These are phyloP conservation scores for Candida parachauliodes DNA, from an alignment of 805 yeast species.

Conservation along the genomic window DNA sequence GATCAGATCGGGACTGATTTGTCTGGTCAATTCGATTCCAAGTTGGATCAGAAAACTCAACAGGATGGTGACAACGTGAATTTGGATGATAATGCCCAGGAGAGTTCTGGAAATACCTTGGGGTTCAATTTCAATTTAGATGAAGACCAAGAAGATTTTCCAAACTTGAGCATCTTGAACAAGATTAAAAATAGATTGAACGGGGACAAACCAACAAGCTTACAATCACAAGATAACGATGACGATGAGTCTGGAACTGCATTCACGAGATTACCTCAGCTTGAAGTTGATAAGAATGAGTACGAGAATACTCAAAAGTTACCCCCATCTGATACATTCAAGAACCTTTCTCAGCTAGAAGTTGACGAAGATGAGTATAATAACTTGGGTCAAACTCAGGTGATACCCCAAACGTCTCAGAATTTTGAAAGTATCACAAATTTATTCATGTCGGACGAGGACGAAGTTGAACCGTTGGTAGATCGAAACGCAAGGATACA, in stretches of 20 bases:
- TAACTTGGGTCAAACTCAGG: conserved; percentile 5
- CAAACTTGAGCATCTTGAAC: conserved; percentile 18
- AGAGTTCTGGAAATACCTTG: conserved; percentile 1
- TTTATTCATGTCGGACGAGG: conserved; percentile 8
- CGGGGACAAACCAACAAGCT: conserved; percentile 16
- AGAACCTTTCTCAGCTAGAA: conserved; percentile 32
- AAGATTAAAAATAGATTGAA: conserved; percentile 25
- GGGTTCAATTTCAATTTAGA: conserved; percentile 10
- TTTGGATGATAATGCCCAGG: conserved; percentile 11
- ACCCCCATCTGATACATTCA: too few relatives aligned
- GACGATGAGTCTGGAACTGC: conserved; percentile 2
- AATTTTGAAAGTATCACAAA: conserved; percentile 2
- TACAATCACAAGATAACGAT: conserved; percentile 1
- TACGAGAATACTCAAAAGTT: neutral
- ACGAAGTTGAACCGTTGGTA: conserved; percentile 1
- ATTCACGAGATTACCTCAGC: conserved; percentile 30
- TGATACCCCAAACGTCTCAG: conserved; percentile 2
- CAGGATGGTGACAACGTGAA: too few relatives aligned
- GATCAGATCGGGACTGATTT: conserved; percentile 16
- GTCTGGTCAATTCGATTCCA: too few relatives aligned
- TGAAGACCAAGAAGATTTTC: conserved; percentile 2
- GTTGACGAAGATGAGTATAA: conserved; percentile 15
- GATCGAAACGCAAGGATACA: conserved; percentile 4
- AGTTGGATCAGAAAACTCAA: too few relatives aligned
- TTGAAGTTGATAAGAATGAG: conserved; percentile 17